Conservation (phyloP, 2,329 filamentous ascomycete species). For the Proliferodiscus dingleyae region DNA sequence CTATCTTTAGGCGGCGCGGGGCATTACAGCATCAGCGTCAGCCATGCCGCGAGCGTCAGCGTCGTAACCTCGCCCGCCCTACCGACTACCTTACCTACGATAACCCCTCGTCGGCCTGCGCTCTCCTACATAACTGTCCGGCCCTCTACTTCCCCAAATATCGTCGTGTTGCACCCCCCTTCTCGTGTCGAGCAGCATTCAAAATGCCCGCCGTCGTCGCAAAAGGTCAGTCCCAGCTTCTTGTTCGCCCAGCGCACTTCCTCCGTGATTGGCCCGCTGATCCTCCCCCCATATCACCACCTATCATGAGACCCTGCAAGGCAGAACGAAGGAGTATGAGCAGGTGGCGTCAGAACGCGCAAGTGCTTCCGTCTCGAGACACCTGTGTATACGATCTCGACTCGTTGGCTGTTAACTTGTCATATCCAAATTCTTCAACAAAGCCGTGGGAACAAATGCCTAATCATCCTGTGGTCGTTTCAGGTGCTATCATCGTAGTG, state of each 20-base stretch:
- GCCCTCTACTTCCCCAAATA: no score
- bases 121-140: neutral
- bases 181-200: constrained; percentile 7
- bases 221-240: constrained; percentile 25
- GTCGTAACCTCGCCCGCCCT: no score
- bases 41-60: no score
- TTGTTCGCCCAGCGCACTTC: neutral
- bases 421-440: neutral
- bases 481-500: constrained; percentile 32
- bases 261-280: constrained; percentile 10
- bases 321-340: no score
- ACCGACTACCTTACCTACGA: no score
- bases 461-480: constrained; percentile 28
- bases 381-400: no score
- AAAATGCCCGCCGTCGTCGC: constrained; percentile 26
- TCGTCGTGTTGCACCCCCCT: no score
- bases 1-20: no score
- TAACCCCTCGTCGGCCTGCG: no score
- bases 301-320: constrained; percentile 12
- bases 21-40: no score
- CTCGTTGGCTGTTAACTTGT: no score
- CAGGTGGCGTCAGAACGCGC: constrained; percentile 7
- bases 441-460: constrained; percentile 23
- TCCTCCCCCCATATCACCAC: no score
- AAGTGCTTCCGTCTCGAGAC: constrained; percentile 8